Base-by-base conservation (phyloP, 768 basidiomycete species). In the Hericium erinaceus region DNA sequence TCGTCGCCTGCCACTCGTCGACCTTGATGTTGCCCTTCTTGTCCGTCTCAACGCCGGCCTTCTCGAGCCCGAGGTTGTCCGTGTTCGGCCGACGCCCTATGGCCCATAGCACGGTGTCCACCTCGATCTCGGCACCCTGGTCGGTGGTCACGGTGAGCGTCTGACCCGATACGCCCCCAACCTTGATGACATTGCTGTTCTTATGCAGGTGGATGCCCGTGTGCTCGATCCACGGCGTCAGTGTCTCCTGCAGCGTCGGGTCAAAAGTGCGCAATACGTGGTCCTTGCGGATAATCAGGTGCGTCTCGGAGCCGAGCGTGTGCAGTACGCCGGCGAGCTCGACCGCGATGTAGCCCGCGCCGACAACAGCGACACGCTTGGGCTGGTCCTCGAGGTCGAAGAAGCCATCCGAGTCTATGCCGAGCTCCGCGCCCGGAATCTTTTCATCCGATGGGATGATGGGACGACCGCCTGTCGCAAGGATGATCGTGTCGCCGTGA, bases 341-440 rank as follows among this genome's bases (percentile, higher is more conserved):
- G 60, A 98, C 91, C 16, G 94, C 94, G 64, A 99, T 98, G 70
- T 99, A 99, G 1, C 97, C 97, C 13, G 97, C 97, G 49, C 97
- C 97, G 46, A 98, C 85, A 56, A 98, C 87, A 3, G 87, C 95
- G 33, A 97, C 94, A 58, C 93, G 83, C 72, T 87, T 91, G 9
- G 97, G 97, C 70, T 95, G 93, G 54, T 87, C 80, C 62, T 83
- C 83, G 48, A 99, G 82, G 48, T 84, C 91, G 65, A 99, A 99
- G 78, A 99, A 99, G 2, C 94, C 95, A 69, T 99, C 97, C 9
- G 92, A 95, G 72, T 86, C 77, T 62, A 92, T 95, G 26, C 95
- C 97, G 48, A 90, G 80, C 40, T 84, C 85, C 9, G 95, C 94
- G 40, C 97, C 97, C 28, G 94, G 92, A 58, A 98, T 87, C 39